phyloP scores from a whole-genome alignment of 1,139 yeast genomes.

The Protomyces inundatus region DNA sequence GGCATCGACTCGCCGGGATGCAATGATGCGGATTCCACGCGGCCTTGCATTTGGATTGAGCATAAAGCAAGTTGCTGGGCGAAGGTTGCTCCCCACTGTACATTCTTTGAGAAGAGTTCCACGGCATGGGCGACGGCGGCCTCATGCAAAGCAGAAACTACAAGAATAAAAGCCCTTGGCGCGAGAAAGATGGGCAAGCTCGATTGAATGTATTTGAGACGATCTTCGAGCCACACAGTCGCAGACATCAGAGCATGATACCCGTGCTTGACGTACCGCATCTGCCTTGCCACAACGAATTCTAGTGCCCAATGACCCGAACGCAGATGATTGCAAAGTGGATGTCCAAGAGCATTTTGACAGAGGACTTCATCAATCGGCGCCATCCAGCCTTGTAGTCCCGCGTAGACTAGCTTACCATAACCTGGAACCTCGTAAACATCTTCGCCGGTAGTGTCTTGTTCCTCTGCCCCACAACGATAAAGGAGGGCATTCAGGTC shows the following conservation, averaged over 20 bases:
- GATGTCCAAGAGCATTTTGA: conserved; percentile 74
- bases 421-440: conserved; percentile 65
- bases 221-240: conserved; percentile 60
- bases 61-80: conserved; percentile 74
- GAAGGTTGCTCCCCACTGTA: conserved; percentile 63
- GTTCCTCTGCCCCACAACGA: conserved; percentile 79
- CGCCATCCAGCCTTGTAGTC: conserved; percentile 87
- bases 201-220: conserved; percentile 58
- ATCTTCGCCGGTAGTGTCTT: conserved; percentile 70
- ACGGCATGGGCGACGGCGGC: conserved; percentile 69
- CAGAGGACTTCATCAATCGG: conserved; percentile 59
- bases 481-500: conserved; percentile 74
- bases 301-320: conserved; percentile 88
- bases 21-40: conserved; percentile 68
- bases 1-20: conserved; percentile 58
- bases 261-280: conserved; percentile 46
- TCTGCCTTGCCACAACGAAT: conserved; percentile 59
- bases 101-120: conserved; percentile 49
- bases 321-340: conserved; percentile 73
- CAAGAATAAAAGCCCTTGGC: conserved; percentile 81
- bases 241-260: conserved; percentile 50
- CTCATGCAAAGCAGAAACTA: conserved; percentile 73
- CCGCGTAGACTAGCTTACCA: conserved; percentile 78
- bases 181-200: conserved; percentile 69
- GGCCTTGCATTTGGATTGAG: conserved; percentile 82